Percentiles rank a stretch among this genome's conserved stretches.
Conservation (phyloP, 345 rosid genomes). For the Cardamine occulta region DNA sequence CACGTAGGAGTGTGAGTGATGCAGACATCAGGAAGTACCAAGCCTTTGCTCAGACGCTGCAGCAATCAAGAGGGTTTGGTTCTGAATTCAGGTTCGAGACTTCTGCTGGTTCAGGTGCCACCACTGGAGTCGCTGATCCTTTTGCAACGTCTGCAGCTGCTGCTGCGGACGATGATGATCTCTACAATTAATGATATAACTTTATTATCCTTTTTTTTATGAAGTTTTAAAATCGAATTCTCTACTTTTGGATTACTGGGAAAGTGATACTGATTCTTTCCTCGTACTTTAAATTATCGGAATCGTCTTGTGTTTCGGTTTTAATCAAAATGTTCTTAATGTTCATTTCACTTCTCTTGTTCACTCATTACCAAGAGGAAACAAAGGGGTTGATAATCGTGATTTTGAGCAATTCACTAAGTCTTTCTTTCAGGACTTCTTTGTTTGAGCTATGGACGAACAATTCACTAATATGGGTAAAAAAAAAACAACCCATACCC, state of each 20-base stretch:
- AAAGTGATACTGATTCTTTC: constrained; percentile 34
- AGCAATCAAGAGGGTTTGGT: constrained; percentile 96
- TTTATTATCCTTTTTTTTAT: constrained; percentile 1
- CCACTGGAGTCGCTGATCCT: constrained; percentile 68
- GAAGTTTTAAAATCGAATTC: constrained; percentile 26
- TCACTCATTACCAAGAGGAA: background rate
- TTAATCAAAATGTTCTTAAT: constrained; percentile 8
- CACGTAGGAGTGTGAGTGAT: constrained; percentile 95
- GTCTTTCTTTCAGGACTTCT: background rate
- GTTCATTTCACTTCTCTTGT: background rate
- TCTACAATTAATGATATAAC: constrained; percentile 57
- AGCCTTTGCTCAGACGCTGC: constrained; percentile 96
- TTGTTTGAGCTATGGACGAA: background rate
- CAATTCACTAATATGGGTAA: too few species aligned
- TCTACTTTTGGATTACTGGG: constrained; percentile 35
- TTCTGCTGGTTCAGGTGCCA: constrained; percentile 59
- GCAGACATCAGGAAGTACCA: constrained; percentile 95
- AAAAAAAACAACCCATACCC: too few species aligned
- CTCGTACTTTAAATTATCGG: constrained; percentile 29
- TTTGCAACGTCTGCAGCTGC: constrained; percentile 78
- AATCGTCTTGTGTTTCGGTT: constrained; percentile 13
- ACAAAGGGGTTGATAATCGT: background rate
- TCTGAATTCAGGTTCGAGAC: constrained; percentile 77
- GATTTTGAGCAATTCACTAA: background rate
- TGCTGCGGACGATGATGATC: constrained; percentile 81